Base-by-base conservation (phyloP, 768 basidiomycete species). In the Boletus rubropictus region DNA sequence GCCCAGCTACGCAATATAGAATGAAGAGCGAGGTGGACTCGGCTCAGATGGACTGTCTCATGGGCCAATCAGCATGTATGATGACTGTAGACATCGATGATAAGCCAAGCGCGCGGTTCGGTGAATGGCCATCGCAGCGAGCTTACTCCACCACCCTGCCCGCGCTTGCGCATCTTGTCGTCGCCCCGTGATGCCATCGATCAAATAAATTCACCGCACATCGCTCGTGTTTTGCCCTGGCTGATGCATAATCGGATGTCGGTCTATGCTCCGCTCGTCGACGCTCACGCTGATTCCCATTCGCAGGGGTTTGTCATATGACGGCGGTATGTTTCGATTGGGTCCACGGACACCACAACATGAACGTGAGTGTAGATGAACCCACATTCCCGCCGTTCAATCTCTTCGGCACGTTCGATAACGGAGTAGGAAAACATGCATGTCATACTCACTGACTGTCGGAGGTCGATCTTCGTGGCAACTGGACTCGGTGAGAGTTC, bases 251-350 rank as follows among this genome's bases (percentile, higher is more conserved):
- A 21, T 40, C 42, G 38, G 44, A 35, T 44, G 22, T 28, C 29
- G 22, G 27, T 27, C 42, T 15, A 9, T 40, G 15, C 4, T 24
- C 35, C 35, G 12, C 41, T 14, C 27, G 28, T 40, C 22, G 38
- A 36, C 40, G 38, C n/a, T 27, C 22, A 31, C 39, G 9, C 35
- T 32, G 42, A 49, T 52, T 37, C 50, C 34, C 44, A 12, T 42
- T 38, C 29, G 39, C 42, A 52, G 6, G 49, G 41, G 37, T 35
- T 27, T 34, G 22, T 46, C 46, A 52, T 43, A 49, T 42, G n/a
- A 38, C 42, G 7, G 24, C 38, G 7, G 24, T 39, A 14, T 36
- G 21, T 38, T 17, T 40, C 27, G 12, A 36, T 36, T 35, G 41
- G 2, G 27, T 31, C 43, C 44, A 62, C 44, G 48, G 24, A 25